A percentile compares a stretch with the other conserved stretches of the same genome.
phyloP scores from a whole-genome alignment of 139 green algal genomes.

The Mesotaenium endlicherianum region DNA sequence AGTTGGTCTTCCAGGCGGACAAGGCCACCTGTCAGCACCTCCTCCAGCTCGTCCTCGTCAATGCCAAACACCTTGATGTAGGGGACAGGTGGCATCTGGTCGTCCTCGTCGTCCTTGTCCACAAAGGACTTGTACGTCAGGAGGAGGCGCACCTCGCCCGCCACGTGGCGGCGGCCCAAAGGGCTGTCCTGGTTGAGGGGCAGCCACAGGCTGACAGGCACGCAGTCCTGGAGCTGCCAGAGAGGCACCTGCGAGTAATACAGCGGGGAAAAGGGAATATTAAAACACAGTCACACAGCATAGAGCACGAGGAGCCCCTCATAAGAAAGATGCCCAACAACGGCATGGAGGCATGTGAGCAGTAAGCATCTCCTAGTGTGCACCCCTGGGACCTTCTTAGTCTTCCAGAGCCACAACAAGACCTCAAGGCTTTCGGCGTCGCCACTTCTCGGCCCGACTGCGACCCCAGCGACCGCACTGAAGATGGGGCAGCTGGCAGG shows the following conservation, averaged over 20 bases:
- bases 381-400: too few relatives aligned
- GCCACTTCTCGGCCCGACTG: too few relatives aligned
- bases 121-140: constrained; percentile 51
- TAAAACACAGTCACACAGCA: too few relatives aligned
- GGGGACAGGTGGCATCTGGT: constrained; percentile 1
- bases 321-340: too few relatives aligned
- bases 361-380: too few relatives aligned
- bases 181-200: constrained; percentile 34
- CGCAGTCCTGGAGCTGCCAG: constrained; percentile 47
- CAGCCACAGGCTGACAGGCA: constrained; percentile 31
- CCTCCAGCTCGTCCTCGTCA: constrained; percentile 17
- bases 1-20: not conserved
- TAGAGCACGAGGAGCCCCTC: too few relatives aligned
- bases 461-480: too few relatives aligned
- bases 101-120: constrained; percentile 3
- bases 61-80: constrained; percentile 44
- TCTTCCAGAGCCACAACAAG: too few relatives aligned
- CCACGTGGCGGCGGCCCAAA: constrained; percentile 30
- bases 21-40: not conserved
- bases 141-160: constrained; percentile 32
- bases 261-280: not conserved
- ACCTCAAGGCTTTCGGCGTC: too few relatives aligned
- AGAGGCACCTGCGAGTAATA: constrained; percentile 26
- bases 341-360: too few relatives aligned
- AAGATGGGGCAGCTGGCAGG: too few relatives aligned